Base-by-base conservation (phyloP, 2,329 filamentous ascomycete genomes). In the Fonsecaea multimorphosa region DNA sequence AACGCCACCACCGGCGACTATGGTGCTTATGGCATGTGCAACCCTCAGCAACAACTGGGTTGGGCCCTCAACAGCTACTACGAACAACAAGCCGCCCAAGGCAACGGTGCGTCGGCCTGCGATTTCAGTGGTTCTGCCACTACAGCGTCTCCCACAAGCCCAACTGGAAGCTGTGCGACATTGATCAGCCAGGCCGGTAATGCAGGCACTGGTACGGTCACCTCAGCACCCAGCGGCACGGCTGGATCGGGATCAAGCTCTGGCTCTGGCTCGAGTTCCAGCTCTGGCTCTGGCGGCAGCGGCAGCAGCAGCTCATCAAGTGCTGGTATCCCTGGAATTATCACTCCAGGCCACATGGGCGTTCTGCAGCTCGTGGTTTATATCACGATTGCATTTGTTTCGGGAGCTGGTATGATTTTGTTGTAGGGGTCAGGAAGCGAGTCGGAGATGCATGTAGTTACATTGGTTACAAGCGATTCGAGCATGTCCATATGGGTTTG, bases 1-100 rank as follows among this genome's bases (percentile, higher is more conserved):
- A 79, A 82, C 61, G 75, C 72, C 6, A 79, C 76, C 19, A 76
- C 74, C 16, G 81, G 81, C 49, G 63, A 63, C 0, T 83, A 82
- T 58, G 81, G 81, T 57, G 78, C 80, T 4, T 83, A 82, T 72
- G 76, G 76, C 71, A 81, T 82, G 79, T 83, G 81, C 72, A 74
- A 73, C 55, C 65, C 76, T 40, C 72, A 74, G 53, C 75, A 82
- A 65, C 74, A 80, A 66, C 79, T 83, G 49, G 77, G 78, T 46
- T 81, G 77, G 69, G 78, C 76, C 36, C 72, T 82, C 56, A 78
- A 83, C 73, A 73, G 76, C 66, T 83, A 82, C 72, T 82, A 81
- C 71, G 61, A 71, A 14, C 73, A 77, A 65, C 78, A 82, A 71
- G 59, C 70, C 52, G 72, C 70, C 46, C 74, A 74, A 68, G 69